Conservation (phyloP, 139 green algal genomes). For the Micractinium conductrix region DNA sequence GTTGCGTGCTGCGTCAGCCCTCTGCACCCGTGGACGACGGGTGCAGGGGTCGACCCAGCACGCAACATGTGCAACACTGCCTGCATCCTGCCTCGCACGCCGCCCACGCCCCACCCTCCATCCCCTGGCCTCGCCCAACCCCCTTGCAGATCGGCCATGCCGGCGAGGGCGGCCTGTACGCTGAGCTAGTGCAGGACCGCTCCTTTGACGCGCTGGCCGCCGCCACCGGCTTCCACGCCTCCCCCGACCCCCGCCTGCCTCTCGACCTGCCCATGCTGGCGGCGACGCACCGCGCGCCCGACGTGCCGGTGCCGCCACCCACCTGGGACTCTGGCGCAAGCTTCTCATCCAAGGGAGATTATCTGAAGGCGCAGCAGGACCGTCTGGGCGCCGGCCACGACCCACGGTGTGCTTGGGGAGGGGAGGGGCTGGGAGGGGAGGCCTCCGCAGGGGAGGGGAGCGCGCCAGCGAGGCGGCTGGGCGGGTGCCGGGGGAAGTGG, state of each 20-base stretch:
- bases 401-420: background rate
- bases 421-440: background rate
- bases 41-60: no score
- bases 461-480: no score
- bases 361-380: background rate
- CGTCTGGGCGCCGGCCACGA: background rate
- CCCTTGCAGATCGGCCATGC: constrained; percentile 60
- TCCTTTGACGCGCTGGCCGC: constrained; percentile 53
- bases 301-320: background rate
- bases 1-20: no score
- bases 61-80: no score
- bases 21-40: no score
- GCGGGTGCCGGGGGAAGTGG: no score
- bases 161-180: constrained; percentile 61
- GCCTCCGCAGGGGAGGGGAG: background rate
- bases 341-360: constrained; percentile 19
- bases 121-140: background rate
- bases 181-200: constrained; percentile 62
- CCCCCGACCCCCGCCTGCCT: background rate
- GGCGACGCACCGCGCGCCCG: background rate
- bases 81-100: background rate
- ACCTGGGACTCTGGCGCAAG: background rate
- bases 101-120: background rate
- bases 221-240: constrained; percentile 31
- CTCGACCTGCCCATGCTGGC: constrained; percentile 18